Evolutionary conservation across 495 filamentous ascomycete species (phyloP).

Genomic region (Thermothielavioides terrestris): DNA sequence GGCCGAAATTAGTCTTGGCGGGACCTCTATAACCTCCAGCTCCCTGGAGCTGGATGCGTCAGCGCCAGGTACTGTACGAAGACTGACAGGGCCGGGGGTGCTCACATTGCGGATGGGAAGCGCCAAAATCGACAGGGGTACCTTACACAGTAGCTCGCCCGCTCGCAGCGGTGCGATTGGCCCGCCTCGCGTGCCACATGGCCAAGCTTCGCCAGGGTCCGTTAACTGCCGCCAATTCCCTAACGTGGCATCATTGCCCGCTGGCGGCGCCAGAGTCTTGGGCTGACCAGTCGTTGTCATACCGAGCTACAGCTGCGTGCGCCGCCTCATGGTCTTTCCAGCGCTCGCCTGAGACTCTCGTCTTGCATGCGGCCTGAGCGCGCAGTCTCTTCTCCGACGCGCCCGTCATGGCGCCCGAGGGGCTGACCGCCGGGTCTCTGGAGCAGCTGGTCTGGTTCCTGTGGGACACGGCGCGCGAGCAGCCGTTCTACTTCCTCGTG

Average conservation of each 20-base stretch:
- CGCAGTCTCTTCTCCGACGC: background rate
- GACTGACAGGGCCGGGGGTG: too few relatives aligned
- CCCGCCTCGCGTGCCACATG: slow-evolving; percentile 23
- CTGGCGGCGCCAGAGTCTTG: too few relatives aligned
- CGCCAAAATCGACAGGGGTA: slow-evolving; percentile 9
- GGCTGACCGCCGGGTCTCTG: slow-evolving; percentile 9
- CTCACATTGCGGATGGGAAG: background rate
- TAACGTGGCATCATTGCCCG: slow-evolving; percentile 16
- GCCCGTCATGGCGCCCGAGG: slow-evolving; percentile 7
- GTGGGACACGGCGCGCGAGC: slow-evolving; percentile 17
- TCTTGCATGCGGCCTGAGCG: background rate
- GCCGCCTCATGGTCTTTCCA: background rate
- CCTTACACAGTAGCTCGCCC: too few relatives aligned
- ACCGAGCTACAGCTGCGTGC: too few relatives aligned
- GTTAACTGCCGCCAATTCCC: too few relatives aligned
- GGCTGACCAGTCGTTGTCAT: too few relatives aligned
- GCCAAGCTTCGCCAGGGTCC: slow-evolving; percentile 6
- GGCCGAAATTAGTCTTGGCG: too few relatives aligned
- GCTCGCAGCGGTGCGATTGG: slow-evolving; percentile 17
- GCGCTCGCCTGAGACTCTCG: background rate
- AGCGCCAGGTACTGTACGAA: too few relatives aligned
- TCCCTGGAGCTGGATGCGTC: too few relatives aligned
- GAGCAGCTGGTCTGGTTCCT: slow-evolving; percentile 24
- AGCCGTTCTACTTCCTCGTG: slow-evolving; percentile 26
- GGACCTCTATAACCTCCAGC: too few relatives aligned